Evolutionary conservation across 176 grass and related monocot species (phyloP), one percentile per base, ranked within the genome.

Genomic region (Eleusine indica): DNA sequence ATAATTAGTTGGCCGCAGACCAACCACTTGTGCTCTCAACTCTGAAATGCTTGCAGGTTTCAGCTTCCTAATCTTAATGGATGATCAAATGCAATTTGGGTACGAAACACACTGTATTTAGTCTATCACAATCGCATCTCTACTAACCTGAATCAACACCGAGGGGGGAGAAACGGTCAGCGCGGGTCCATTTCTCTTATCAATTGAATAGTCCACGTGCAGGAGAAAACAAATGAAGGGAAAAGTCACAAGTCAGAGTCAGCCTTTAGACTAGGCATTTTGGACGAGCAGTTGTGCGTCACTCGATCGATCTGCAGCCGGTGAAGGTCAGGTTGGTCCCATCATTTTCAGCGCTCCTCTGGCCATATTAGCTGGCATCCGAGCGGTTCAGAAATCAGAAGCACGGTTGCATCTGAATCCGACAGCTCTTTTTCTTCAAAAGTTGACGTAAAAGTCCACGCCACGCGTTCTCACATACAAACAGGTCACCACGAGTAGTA

Each of bases 191-290:
- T 53, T 53, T 53, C 51, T 57, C 53, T 21, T 21, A 57, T 7
- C 18, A 21, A 21, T 57, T 57, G 53, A 7, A 21, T 11, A 8
- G 11, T 25, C 25, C 7, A 38, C 2, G 18, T 19, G 51, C 6
- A 69, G 46, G 32, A 69, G 49, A 41, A 57, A 71, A 70, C 10
- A 58, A 70, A 42, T 29, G 66, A 30, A 29, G 49, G 12, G 37
- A 56, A 70, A 81, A 54, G 64, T 70, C 66, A 8, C 7, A 38
- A 40, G 66, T 80, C 78, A 69, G 70, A 56, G 49, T 71, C 79
- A 71, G 79, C 79, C 7, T 81, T 71, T 70, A 70, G 79, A 70
- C 79, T 13, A 37, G 30, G 18, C 3, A 10, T 66, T 78, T 47
- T 29, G 4, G 22, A 32, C 61, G 22, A 64, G 61, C 7, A 67